Base-by-base conservation (phyloP, 2,329 filamentous ascomycete species). In the Phaeomoniella chlamydospora region DNA sequence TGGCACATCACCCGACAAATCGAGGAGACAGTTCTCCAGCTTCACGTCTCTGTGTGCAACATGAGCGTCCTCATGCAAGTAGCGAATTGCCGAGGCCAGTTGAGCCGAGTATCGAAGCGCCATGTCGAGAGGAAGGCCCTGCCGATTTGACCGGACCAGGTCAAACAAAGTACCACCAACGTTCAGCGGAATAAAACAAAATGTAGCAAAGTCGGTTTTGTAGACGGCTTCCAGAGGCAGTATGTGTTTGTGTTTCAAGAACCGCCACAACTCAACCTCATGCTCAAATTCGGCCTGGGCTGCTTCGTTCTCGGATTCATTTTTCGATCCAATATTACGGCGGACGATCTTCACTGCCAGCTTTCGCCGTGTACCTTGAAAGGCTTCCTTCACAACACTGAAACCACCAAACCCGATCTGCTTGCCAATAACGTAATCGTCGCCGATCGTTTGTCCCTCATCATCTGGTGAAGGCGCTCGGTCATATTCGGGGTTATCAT, bases 21-120 rank as follows among this genome's bases (percentile, higher is more conserved):
- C 72, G 22, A 80, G 47, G 2, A 80, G 65, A 44, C 74, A 78
- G 43, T 80, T 80, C 48, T 80, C 76, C 15, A 80, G 65, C 51
- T 80, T 80, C 49, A 80, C 68, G 49, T 80, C 76, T 33, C 76
- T 65, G 49, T 80, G 76, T 15, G 78, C 73, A 16, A 80, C 67
- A 17, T 69, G 67, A 15, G 76, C 71, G 47, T 80, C 76, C 50
- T 79, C 71, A 48, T 80, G 76, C 5, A 80, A 57, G 49, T 80
- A 80, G 36, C 76, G 67, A 31, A 80, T 55, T 3, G 76, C 75
- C 22, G 66, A 71, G 2, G 74, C 74, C 6, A 80, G 59, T 47
- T 80, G 74, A 45, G 71, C 75, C 1, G 67, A 54, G 47, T 79
- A 80, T 43, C 67, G 68, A 45, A 67, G 72, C 2, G 70, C 73